Evolutionary conservation across 2,329 filamentous ascomycete species (phyloP), one percentile per base, ranked within the genome.

Genomic region (Fusarium acutatum): DNA sequence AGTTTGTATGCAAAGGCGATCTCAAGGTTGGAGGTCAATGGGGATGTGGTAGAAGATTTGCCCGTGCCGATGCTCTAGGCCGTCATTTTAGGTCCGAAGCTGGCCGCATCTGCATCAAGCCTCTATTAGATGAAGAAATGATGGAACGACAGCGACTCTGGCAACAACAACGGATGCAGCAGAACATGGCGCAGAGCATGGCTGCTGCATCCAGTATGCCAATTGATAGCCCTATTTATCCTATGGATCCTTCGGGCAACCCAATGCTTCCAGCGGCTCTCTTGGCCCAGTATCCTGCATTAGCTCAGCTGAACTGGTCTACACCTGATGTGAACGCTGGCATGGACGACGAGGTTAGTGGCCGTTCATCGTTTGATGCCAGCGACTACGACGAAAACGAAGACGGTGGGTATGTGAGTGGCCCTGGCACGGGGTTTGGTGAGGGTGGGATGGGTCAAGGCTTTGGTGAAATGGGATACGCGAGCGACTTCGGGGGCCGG

Each of bases 21-120:
- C 90, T 99, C 56, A 95, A 96, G 75, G 90, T 90, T 5, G 91
- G 92, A 52, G 92, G 92, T 10, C 90, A 93, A 74, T 99, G 96
- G 96, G 96, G 96, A 26, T 99, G 96, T 76, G 94, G 94, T 7
- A 90, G 96, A 69, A 90, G 95, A 15, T 99, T 99, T 82, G 96
- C 96, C 22, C 94, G 96, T 76, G 96, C 96, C 10, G 96, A 99
- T 84, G 96, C 96, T 10, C 87, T 99, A 5, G 96, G 96, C 6
- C 90, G 95, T 17, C 96, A 98, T 84, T 99, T 99, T 86, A 89
- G 96, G 60, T 97, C 94, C 5, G 96, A 99, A 84, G 96, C 96
- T 6, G 96, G 96, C 12, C 90, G 96, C 37, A 94, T 98, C 60
- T 99, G 96, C 80, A 99, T 99, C 83, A 97, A 97, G 77, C 95